Evolutionary conservation across 176 grass and related monocot species (phyloP), one percentile per base, ranked within the genome.

Genomic region (Carex pumila): DNA sequence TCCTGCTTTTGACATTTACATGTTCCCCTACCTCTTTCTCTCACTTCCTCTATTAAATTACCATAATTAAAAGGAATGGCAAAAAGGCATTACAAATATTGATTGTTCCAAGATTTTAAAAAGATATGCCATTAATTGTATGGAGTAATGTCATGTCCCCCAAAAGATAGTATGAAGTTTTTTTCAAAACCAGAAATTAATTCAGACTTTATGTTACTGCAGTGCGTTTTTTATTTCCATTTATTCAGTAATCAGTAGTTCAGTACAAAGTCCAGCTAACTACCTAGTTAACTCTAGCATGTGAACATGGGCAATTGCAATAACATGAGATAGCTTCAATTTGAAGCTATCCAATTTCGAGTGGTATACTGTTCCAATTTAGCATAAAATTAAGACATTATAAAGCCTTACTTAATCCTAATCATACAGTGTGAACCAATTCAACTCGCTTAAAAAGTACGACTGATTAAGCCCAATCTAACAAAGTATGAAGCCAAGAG

Each of bases 231-330:
- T 34, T 34, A 57, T 78, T 56, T 57, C 73, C 73, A 78, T 78
- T 78, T 55, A 78, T 6, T 17, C 50, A 78, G 52, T 57, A 76
- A 30, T 31, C 15, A 73, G n/a, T n/a, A n/a, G n/a, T n/a, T n/a
- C n/a, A 34, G 19, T 52, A 54, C 47, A 75, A 75, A 29, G 14
- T 56, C 49, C 25, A 57, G 21, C 73, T 50, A 77, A 56, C 73
- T 77, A 77, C 50, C 50, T 57, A 76, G 29, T 25, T 73, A 74
- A 78, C 22, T 55, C 73, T 32, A 32, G 73, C 43, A 78, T 57
- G 73, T 57, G 73, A 78, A 57, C 19, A 77, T 56, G 73, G 57
- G 49, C 73, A 36, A 34, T 78, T 57, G 31, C 29, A 78, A 31
- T 14, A 57, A 57, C 18, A 56, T 34, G 52, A 71, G 22, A 2